Base-by-base conservation (phyloP, 116 monocot genomes). In the Papilionanthe hybrid region DNA sequence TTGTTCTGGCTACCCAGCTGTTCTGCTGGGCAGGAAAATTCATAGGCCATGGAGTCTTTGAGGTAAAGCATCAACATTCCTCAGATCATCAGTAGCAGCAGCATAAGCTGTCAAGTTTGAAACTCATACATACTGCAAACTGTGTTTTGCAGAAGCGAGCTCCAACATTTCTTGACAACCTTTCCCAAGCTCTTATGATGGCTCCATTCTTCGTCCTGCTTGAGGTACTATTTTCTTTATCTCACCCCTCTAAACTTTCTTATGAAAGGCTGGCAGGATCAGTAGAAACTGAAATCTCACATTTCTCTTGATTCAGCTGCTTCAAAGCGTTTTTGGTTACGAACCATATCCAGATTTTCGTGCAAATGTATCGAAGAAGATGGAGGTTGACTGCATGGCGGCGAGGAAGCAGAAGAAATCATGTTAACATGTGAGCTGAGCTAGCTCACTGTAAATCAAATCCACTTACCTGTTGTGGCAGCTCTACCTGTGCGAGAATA, bases 181-280 rank as follows among this genome's bases (percentile, higher is more conserved):
- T 97, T 75, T 7, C 86, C 63, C 97, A 94, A 80, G 97, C 92
- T 27, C 81, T 92, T 42, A 20, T 94, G 55, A 92, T 92, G 94
- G 94, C 91, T 45, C 94, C 94, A 29, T 92, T 97, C 80, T 97
- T 94, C 82, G 94, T 94, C 74, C 72, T 94, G 30, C 80, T 97
- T 1, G 94, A 94, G 94, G 94, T 97, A 86, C 85, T 65, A 65
- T 27, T 25, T 27, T 65, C 4, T 65, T 25, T 60, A 20, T 8
- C 1, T 37, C 9, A 9, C 25, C 17, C 11, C 44, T 49, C 55
- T 11, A n/a, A 56, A 58, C 6, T 42, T 72, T 19, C 41, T 58
- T 13, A 65, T 45, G 9, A 7, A 5, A 81, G 30, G 30, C 8
- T 20, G 7, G 5, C 45, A 4, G 53, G 53, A 27, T 23, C 29